phyloP scores from a whole-genome alignment of 108 stramenopile species.

The Cyclostephanos invisitatus region DNA sequence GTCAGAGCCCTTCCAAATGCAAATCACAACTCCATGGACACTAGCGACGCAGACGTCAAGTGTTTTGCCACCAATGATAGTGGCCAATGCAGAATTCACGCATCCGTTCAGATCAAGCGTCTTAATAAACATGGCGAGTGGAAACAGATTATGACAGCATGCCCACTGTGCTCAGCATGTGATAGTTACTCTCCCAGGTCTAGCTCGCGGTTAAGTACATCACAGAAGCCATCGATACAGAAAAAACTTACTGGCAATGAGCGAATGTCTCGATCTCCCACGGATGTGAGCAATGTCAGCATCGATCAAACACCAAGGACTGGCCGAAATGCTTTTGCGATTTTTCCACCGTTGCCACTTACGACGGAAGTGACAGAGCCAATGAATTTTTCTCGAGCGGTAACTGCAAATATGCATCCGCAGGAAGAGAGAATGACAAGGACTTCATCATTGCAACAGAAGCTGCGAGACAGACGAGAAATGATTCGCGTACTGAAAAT shows the following conservation, averaged over 20 bases:
- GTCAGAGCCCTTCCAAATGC: no score
- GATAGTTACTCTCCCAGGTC: not conserved
- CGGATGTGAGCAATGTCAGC: not conserved
- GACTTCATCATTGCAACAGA: not conserved
- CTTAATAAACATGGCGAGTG: not conserved
- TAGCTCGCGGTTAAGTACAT: not conserved
- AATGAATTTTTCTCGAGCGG: not conserved
- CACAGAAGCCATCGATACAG: not conserved
- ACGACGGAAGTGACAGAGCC: not conserved
- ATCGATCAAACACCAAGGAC: no score
- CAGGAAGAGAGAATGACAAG: not conserved
- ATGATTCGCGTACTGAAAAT: not conserved
- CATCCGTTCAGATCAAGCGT: conserved; percentile 6
- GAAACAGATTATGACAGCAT: not conserved
- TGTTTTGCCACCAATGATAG: not conserved
- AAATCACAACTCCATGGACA: not conserved
- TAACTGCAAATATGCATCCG: not conserved
- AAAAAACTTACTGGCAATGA: not conserved
- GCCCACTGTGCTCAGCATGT: not conserved
- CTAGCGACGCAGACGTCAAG: not conserved
- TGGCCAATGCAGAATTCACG: conserved; percentile 2
- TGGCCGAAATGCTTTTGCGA: not conserved
- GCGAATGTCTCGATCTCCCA: not conserved
- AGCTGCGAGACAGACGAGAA: not conserved
- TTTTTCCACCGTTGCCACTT: not conserved